Base-by-base conservation (phyloP, 1,284 basidiomycete genomes). In the Cryptococcus sp. region DNA sequence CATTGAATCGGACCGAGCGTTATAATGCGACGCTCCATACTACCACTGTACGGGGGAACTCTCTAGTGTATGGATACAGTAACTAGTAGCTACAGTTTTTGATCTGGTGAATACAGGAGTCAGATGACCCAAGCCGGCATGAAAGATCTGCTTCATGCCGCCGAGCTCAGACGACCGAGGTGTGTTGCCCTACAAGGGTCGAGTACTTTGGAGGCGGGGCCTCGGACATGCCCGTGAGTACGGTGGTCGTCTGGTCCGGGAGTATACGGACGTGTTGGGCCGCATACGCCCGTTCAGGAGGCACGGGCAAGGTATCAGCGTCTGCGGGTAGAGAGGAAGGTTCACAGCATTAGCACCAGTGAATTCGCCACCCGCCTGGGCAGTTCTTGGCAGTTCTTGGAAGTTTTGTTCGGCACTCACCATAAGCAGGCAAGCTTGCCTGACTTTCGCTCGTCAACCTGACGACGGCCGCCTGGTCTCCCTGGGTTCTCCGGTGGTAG, bases 371-470 rank as follows among this genome's bases (percentile, higher is more conserved):
- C n/a, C 24, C n/a, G 16, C 4, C 13, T n/a, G n/a, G n/a, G n/a
- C n/a, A n/a, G n/a, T n/a, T 33, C 24, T 18, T n/a, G 23, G 16
- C 24, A 3, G 45, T 20, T 38, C 28, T 37, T 36, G 47, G 37
- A 16, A 49, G 16, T 16, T 6, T 28, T 28, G 23, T 35, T 33
- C 16, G 6, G 15, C 23, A 57, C 57, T 50, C 48, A 59, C 57
- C 57, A 52, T 59, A 59, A 35, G 57, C 57, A n/a, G 57, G 57
- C 24, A 59, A 39, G 49, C 57, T 59, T 2, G 57, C 54, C 18
- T 51, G 42, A 46, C 57, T 59, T 12, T 37, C 57, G 23, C 38
- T 55, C 2, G 28, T 20, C 11, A 52, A 16, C 43, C 57, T 52
- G 12, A n/a, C 45, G 7, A 59, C 57, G 9, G 45, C 44, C 9